These are phyloP conservation scores for Claviceps digitariae DNA, from an alignment of 2,329 filamentous ascomycete species.

Conservation along the genomic window DNA sequence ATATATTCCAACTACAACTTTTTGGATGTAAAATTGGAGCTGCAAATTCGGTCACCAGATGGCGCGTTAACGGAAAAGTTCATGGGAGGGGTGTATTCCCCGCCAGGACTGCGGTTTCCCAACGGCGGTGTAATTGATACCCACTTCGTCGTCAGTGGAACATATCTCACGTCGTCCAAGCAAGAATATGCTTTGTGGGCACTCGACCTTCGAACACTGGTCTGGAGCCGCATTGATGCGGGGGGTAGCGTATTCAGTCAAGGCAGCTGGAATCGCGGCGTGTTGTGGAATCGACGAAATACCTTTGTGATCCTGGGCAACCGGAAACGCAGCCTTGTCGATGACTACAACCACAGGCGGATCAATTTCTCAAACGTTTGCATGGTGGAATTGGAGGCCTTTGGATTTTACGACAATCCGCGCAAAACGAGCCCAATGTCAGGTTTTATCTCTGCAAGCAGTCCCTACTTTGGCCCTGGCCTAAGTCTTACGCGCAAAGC, in stretches of 20 bases:
- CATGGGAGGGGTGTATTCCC: conserved; percentile 78
- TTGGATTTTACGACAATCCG: conserved; percentile 94
- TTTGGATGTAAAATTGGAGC: conserved; percentile 85
- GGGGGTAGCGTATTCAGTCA: conserved; percentile 90
- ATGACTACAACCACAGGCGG: conserved; percentile 94
- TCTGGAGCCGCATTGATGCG: conserved; percentile 92
- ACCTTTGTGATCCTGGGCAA: conserved; percentile 94
- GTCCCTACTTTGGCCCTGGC: conserved; percentile 44
- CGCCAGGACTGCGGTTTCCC: conserved; percentile 85
- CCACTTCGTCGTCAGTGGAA: conserved; percentile 94
- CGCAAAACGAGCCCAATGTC: conserved; percentile 65
- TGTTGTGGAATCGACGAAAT: conserved; percentile 86
- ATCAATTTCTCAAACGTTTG: conserved; percentile 97
- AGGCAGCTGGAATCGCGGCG: conserved; percentile 93
- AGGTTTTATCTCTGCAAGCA: conserved; percentile 73
- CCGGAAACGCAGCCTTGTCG: conserved; percentile 81
- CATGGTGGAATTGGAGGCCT: conserved; percentile 92
- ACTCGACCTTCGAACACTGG: conserved; percentile 72
- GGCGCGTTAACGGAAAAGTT: conserved; percentile 73
- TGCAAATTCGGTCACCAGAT: conserved; percentile 77
- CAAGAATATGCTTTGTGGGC: conserved; percentile 98
- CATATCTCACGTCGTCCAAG: conserved; percentile 93
- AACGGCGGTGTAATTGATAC: conserved; percentile 93
- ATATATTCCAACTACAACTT: conserved; percentile 99
- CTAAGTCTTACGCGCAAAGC: conserved; percentile 46